Evolutionary conservation across 305 asterid genomes (phyloP).

Genomic region (Solanum hybrid): DNA sequence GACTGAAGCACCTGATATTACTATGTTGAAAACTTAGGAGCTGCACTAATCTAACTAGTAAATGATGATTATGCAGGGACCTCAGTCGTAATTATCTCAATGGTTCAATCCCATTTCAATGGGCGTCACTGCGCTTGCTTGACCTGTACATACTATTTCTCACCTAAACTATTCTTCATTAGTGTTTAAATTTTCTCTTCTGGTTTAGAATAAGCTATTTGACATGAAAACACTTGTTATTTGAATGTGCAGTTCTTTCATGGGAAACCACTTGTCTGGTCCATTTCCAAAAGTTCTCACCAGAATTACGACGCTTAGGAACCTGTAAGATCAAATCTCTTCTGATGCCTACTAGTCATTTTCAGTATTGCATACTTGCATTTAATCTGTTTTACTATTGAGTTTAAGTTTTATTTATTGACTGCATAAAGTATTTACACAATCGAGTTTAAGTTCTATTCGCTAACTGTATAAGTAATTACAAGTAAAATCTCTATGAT

Average conservation of each 20-base stretch:
- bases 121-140: constrained; percentile 63
- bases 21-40: not conserved
- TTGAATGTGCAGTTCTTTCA: constrained; percentile 58
- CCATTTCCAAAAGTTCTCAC: constrained; percentile 66
- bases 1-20: not conserved
- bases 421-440: not conserved
- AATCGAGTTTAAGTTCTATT: not conserved
- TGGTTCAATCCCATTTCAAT: constrained; percentile 68
- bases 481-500: not conserved
- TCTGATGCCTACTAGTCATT: constrained; percentile 1
- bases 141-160: constrained; percentile 44
- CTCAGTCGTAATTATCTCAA: constrained; percentile 67
- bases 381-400: not conserved
- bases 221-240: not conserved
- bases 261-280: constrained; percentile 90
- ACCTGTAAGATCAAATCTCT: constrained; percentile 44
- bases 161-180: not conserved
- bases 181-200: not conserved
- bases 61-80: constrained; percentile 46
- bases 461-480: not conserved
- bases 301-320: constrained; percentile 54
- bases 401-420: not conserved
- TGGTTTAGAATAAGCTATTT: not conserved
- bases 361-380: not conserved
- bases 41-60: not conserved